phyloP scores from a whole-genome alignment of 1,139 yeast species.

The Hemisphaericaspora xylanilytica region DNA sequence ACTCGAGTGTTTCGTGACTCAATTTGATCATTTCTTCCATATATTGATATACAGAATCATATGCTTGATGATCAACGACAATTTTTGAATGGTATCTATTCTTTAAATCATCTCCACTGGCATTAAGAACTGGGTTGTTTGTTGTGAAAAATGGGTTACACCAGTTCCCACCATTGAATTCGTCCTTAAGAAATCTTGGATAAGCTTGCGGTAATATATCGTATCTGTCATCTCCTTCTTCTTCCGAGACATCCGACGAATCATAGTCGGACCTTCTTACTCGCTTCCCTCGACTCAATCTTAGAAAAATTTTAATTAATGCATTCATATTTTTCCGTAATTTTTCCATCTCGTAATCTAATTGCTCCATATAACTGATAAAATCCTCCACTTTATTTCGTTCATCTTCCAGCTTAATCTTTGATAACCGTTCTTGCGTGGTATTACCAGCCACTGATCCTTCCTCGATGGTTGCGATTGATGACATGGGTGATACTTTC shows the following conservation, averaged over 20 bases:
- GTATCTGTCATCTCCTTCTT: constrained; percentile 35
- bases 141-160: constrained; percentile 61
- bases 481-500: constrained; percentile 22
- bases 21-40: constrained; percentile 39
- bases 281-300: constrained; percentile 33
- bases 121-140: constrained; percentile 37
- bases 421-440: constrained; percentile 9
- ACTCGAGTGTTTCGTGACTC: constrained; percentile 40
- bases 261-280: constrained; percentile 38
- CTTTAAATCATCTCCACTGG: constrained; percentile 47
- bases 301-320: constrained; percentile 27
- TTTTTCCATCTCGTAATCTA: constrained; percentile 35
- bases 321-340: constrained; percentile 32
- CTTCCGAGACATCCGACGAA: constrained; percentile 37
- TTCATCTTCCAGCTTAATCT: constrained; percentile 1
- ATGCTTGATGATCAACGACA: constrained; percentile 50
- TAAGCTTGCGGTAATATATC: constrained; percentile 58
- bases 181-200: constrained; percentile 63
- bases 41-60: constrained; percentile 33
- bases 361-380: constrained; percentile 32
- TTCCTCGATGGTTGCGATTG: constrained; percentile 26
- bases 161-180: constrained; percentile 75
- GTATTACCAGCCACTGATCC: constrained; percentile 12
- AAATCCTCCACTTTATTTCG: constrained; percentile 10
- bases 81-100: constrained; percentile 45